A percentile compares a stretch with the other conserved stretches of the same genome.
phyloP scores from a whole-genome alignment of 257 asterid species.

The Solanum sejunctum region DNA sequence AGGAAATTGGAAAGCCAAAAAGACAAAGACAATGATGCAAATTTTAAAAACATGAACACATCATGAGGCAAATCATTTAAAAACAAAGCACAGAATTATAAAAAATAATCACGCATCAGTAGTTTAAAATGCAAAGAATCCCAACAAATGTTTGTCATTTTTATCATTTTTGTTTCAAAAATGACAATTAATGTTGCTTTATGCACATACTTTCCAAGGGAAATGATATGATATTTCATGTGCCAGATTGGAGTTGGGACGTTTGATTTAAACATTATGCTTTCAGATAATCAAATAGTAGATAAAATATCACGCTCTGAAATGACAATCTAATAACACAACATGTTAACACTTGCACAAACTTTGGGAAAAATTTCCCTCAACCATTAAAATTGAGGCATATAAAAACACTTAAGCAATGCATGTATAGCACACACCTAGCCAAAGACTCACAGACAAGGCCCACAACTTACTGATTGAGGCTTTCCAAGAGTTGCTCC shows the following conservation, averaged over 20 bases:
- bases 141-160: background rate
- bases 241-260: background rate
- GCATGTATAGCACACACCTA: background rate
- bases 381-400: background rate
- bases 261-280: background rate
- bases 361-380: background rate
- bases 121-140: background rate
- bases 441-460: background rate
- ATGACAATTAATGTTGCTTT: background rate
- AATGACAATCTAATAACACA: background rate
- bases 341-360: background rate
- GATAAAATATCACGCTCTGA: background rate
- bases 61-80: background rate
- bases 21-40: background rate
- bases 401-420: background rate
- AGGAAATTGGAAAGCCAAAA: background rate
- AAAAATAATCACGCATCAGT: background rate
- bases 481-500: conserved; percentile 6
- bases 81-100: background rate
- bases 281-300: background rate
- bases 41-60: background rate
- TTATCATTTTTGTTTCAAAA: background rate
- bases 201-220: background rate
- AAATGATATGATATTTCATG: background rate
- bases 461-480: conserved; percentile 3